Percentiles rank a stretch among this genome's conserved stretches.
Evolutionary conservation across 73 alveolate species (phyloP).

Genomic region (Paramecium bursaria): DNA sequence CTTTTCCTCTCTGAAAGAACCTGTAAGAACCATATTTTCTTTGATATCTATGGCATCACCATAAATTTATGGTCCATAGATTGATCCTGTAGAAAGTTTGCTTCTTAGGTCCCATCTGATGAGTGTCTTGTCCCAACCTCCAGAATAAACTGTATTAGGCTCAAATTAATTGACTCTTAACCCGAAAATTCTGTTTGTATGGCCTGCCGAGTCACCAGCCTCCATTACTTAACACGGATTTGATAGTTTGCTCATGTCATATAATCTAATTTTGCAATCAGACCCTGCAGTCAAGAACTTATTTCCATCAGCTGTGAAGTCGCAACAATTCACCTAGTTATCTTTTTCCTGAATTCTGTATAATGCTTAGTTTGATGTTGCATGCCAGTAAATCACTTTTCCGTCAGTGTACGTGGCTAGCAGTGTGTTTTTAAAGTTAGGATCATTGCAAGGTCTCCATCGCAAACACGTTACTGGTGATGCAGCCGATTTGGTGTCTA

Average conservation of each 20-base stretch:
- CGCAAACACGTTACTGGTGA: slow-evolving; percentile 65
- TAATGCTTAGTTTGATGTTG: slow-evolving; percentile 61
- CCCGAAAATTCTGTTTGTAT: slow-evolving; percentile 65
- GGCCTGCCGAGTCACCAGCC: slow-evolving; percentile 54
- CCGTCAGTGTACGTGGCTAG: slow-evolving; percentile 67
- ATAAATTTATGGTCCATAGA: slow-evolving; percentile 61
- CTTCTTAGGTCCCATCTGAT: slow-evolving; percentile 64
- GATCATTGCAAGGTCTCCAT: slow-evolving; percentile 65
- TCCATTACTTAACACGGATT: slow-evolving; percentile 13
- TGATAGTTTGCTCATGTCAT: slow-evolving; percentile 60
- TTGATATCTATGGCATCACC: slow-evolving; percentile 68
- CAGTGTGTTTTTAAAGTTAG: slow-evolving; percentile 46
- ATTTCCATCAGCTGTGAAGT: slow-evolving; percentile 63
- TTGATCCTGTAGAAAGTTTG: slow-evolving; percentile 58
- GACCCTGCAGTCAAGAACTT: slow-evolving; percentile 64
- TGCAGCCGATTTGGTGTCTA: slow-evolving; percentile 57
- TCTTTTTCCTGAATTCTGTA: slow-evolving; percentile 56
- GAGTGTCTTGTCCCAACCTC: slow-evolving; percentile 69
- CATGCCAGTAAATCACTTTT: slow-evolving; percentile 67
- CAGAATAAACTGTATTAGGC: slow-evolving; percentile 4
- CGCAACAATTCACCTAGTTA: slow-evolving; percentile 63
- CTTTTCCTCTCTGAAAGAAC: slow-evolving; percentile 64
- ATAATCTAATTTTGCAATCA: slow-evolving; percentile 62
- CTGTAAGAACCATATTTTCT: slow-evolving; percentile 52
- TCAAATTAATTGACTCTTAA: slow-evolving; percentile 15